These are phyloP conservation scores for Candida sithepensis DNA, from an alignment of 805 yeast genomes.

Conservation along the genomic window DNA sequence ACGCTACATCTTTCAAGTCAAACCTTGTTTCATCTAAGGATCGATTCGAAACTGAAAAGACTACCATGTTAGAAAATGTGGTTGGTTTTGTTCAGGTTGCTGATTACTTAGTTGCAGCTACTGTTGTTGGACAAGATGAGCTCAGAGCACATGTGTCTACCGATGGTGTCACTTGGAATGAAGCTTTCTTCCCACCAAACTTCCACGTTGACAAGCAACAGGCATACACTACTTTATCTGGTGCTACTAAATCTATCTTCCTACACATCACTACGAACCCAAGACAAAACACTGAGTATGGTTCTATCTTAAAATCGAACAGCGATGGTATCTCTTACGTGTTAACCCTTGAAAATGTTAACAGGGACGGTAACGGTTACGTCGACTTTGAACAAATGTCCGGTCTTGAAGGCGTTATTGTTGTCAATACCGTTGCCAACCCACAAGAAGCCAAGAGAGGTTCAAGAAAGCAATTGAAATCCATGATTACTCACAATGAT, in stretches of 20 bases:
- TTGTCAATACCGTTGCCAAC: slow-evolving; percentile 67
- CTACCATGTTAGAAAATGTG: slow-evolving; percentile 47
- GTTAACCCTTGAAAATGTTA: slow-evolving; percentile 60
- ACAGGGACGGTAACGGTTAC: slow-evolving; percentile 65
- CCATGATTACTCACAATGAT: slow-evolving; percentile 79
- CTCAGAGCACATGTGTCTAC: slow-evolving; percentile 66
- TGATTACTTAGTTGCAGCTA: slow-evolving; percentile 68
- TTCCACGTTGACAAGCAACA: slow-evolving; percentile 55
- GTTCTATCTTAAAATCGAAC: slow-evolving; percentile 78
- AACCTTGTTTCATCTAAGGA: slow-evolving; percentile 47
- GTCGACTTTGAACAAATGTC: slow-evolving; percentile 84
- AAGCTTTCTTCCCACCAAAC: slow-evolving; percentile 69
- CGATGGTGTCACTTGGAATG: slow-evolving; percentile 71
- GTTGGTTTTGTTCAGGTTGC: slow-evolving; percentile 72
- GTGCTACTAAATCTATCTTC: slow-evolving; percentile 64
- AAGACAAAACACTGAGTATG: slow-evolving; percentile 55
- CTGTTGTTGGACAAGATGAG: slow-evolving; percentile 43
- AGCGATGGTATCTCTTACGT: slow-evolving; percentile 85
- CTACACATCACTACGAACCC: slow-evolving; percentile 71
- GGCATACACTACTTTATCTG: slow-evolving; percentile 74
- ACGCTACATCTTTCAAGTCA: slow-evolving; percentile 29
- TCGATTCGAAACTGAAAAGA: slow-evolving; percentile 39
- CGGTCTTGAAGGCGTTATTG: slow-evolving; percentile 80
- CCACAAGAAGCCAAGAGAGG: slow-evolving; percentile 41
- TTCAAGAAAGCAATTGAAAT: slow-evolving; percentile 52